These are phyloP conservation scores for Apocynum venetum DNA, from an alignment of 257 asterid genomes.

Conservation along the genomic window DNA sequence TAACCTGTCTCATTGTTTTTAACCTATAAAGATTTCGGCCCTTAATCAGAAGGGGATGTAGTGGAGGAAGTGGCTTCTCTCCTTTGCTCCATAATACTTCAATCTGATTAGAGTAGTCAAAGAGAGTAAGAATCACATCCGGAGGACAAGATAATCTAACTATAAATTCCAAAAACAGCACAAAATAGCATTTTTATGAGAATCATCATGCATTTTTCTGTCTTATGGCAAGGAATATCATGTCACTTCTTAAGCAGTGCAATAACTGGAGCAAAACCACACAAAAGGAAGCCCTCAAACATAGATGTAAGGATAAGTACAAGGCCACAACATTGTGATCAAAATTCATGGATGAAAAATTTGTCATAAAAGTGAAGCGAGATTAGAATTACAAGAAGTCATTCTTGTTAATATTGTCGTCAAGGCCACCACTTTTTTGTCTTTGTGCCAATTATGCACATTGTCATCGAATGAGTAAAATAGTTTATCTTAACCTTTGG, in stretches of 20 bases:
- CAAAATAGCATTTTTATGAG: not conserved
- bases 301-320: not conserved
- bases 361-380: not conserved
- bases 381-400: not conserved
- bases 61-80: conserved; percentile 72
- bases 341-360: too few species aligned
- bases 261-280: not conserved
- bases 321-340: not conserved
- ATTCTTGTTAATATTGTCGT: not conserved
- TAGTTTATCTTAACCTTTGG: not conserved
- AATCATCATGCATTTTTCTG: not conserved
- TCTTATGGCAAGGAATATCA: not conserved
- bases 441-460: not conserved
- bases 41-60: conserved; percentile 85
- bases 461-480: not conserved
- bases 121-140: not conserved
- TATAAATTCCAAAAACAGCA: not conserved
- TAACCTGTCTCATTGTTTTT: conserved; percentile 82
- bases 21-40: conserved; percentile 87
- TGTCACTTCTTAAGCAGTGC: not conserved
- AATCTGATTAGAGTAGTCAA: conserved; percentile 41
- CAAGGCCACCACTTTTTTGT: not conserved
- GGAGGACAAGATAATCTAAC: not conserved
- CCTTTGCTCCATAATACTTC: conserved; percentile 96
- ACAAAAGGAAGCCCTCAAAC: not conserved